Base-by-base conservation (phyloP, 2,329 filamentous ascomycete species). In the Colletotrichum incanum region DNA sequence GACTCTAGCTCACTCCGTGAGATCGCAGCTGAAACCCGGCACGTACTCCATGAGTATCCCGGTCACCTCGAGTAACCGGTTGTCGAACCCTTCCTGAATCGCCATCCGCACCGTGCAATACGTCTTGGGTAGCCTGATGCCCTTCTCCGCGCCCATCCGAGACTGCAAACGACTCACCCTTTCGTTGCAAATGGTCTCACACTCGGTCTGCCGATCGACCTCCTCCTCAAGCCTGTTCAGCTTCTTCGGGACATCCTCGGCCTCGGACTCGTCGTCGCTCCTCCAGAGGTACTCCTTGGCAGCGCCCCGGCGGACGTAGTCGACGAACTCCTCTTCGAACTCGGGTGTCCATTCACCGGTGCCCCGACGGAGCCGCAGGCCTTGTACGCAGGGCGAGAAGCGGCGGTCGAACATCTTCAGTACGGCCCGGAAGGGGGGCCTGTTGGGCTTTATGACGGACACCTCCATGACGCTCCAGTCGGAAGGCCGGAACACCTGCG, bases 391-490 rank as follows among this genome's bases (percentile, higher is more conserved):
- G 20, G 67, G 64, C 39, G 67, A 67, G 63, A 71, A 71, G 12
- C 67, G 67, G 26, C 67, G 67, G 47, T 71, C 67, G 20, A 71
- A 71, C 47, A 67, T 26, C 54, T 71, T 61, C 20, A 71, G 63
- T 9, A 71, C 67, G 16, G 67, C 63, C 43, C 23, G 67, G 18
- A 34, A n/a, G 6, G 67, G 67, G 9, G 56, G 41, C 2, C 20
- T 63, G 20, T 41, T 37, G 37, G 63, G 63, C 28, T 56, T 60
- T 28, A 60, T 39, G 12, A 67, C 47, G 12, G 55, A n/a, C 6
- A 71, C 67, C 43, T 71, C 63, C 63, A 71, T 49, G 23, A 71
- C 67, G 39, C 50, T 67, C 67, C 67, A 71, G 45, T 49, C 31
- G 12, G 64, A 59, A 8, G 67, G 54, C 7, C 61, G 67, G 47